Percentiles rank a stretch among this genome's conserved stretches.
These are phyloP conservation scores for Trifolium pratense DNA, from an alignment of 306 rosid species.

Conservation along the genomic window DNA sequence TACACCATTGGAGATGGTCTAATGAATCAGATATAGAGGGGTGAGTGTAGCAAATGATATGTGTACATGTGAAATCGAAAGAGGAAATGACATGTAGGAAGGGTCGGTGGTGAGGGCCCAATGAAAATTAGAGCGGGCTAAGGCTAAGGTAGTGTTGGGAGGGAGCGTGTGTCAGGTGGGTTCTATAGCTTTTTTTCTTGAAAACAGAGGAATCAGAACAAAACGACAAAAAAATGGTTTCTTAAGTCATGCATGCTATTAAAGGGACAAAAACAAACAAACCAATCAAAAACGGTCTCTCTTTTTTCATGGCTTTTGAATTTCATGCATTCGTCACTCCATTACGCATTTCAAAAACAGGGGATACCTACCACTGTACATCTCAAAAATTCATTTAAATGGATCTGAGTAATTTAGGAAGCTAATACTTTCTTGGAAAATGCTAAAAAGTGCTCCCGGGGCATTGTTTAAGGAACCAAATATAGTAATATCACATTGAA, in stretches of 20 bases:
- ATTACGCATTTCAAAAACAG: constrained; percentile 39
- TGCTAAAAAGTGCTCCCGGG: too few relatives aligned
- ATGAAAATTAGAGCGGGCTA: background rate
- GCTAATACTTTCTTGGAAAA: too few relatives aligned
- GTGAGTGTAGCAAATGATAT: background rate
- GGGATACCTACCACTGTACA: background rate
- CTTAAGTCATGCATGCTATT: constrained; percentile 22
- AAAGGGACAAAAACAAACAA: constrained; percentile 27
- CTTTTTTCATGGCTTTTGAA: constrained; percentile 36
- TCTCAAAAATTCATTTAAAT: background rate
- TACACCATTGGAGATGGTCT: too few relatives aligned
- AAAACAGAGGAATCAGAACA: constrained; percentile 19
- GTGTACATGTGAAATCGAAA: background rate
- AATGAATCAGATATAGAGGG: too few relatives aligned
- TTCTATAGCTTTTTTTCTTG: constrained; percentile 19
- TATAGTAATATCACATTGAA: too few relatives aligned
- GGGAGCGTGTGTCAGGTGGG: background rate
- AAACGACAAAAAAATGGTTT: constrained; percentile 40
- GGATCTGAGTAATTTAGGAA: too few relatives aligned
- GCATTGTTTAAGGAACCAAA: too few relatives aligned
- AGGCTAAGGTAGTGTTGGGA: background rate
- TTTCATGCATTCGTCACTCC: constrained; percentile 40
- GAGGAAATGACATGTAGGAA: background rate
- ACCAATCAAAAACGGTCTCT: constrained; percentile 35
- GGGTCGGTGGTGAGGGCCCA: constrained; percentile 1